Evolutionary conservation across 1,284 basidiomycete species (phyloP), one percentile per base, ranked within the genome.

Genomic region (Apiotrichum montevideense): DNA sequence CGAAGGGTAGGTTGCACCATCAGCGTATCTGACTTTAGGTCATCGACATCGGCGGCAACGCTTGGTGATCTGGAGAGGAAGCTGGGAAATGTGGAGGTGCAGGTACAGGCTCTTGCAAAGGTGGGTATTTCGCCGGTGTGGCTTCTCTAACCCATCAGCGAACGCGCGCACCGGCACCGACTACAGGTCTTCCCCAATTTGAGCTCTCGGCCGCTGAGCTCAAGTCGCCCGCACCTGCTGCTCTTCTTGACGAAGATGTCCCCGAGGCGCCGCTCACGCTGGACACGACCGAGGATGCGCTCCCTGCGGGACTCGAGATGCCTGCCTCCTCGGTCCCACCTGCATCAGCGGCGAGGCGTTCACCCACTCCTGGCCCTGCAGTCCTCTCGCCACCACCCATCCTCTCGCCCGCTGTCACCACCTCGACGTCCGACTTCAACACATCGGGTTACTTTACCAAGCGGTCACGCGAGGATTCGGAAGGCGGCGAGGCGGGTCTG

Each of bases 401-500:
- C 21, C n/a, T 44, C 41, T 43, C 41, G 33, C 35, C 39, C 3
- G 50, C 48, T 3, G 29, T 41, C 29, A 39, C 48, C 9, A 15
- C 43, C 3, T 13, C n/a, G 4, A 13, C 33, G 10, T 41, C 56
- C 9, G 43, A 54, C 21, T 54, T 62, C 52, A 57, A 48, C 61
- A 58, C 46, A 37, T 50, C 57, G 4, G 59, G 62, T 15, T 73
- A 74, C 62, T 69, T 74, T n/a, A 54, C 58, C 1, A 58, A 55
- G 21, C 63, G 69, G 3, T 46, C 55, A 10, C 54, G 53, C 40
- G 70, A 69, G 53, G 68, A 69, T 55, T 40, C 52, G 1, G 32
- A 56, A 35, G 70, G 68, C 6, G 64, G 61, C 15, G 69, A 71
- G 21, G 54, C 57, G 3, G 69, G 70, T 1, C 56, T 74, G 6